These are phyloP conservation scores for Hordeum marinum DNA, from an alignment of 176 grass and related monocot genomes.

Conservation along the genomic window DNA sequence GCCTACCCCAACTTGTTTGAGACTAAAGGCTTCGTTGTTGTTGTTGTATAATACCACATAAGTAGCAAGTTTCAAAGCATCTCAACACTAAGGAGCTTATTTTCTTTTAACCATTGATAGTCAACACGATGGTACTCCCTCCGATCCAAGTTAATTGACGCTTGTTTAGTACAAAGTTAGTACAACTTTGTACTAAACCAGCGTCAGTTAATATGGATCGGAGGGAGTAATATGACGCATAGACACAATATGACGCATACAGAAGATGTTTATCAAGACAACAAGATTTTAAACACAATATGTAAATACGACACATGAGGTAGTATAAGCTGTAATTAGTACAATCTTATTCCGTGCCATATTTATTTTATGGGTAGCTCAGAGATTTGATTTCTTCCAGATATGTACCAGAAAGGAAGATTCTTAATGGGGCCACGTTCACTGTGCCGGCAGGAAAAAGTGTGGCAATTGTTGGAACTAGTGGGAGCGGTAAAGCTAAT, in stretches of 20 bases:
- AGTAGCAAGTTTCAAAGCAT: background rate
- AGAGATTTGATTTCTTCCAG: constrained; percentile 53
- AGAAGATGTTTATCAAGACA: background rate
- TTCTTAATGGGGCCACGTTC: constrained; percentile 85
- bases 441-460: constrained; percentile 84
- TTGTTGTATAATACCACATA: background rate
- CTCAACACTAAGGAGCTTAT: background rate
- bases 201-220: too few species aligned
- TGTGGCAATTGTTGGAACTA: constrained; percentile 92
- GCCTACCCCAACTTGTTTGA: too few species aligned
- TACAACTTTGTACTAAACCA: too few species aligned
- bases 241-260: too few species aligned
- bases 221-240: too few species aligned
- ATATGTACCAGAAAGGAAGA: constrained; percentile 74
- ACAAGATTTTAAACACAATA: background rate
- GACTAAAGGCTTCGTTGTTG: too few species aligned
- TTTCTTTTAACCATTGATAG: constrained; percentile 13
- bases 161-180: too few species aligned
- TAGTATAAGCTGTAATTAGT: constrained; percentile 8
- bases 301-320: background rate
- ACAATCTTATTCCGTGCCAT: background rate
- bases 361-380: background rate
- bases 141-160: too few species aligned
- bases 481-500: constrained; percentile 74
- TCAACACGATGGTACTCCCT: background rate